These are phyloP conservation scores for Acanthamoeba castellanii DNA, from an alignment of 208 protist species.

Conservation along the genomic window DNA sequence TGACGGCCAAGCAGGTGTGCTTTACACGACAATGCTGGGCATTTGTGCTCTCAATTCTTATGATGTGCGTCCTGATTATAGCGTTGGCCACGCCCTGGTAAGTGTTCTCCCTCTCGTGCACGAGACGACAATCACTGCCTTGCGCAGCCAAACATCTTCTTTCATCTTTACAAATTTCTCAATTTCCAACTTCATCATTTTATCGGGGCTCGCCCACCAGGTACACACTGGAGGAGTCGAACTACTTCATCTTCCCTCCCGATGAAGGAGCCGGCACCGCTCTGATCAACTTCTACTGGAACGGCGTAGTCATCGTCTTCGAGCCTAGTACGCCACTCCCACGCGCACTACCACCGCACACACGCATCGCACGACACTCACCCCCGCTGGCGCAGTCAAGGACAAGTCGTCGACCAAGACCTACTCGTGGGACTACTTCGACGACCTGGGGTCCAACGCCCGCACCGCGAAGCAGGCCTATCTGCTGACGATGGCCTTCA, in stretches of 20 bases:
- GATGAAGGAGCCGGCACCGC: neutral
- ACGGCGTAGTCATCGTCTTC: conserved; percentile 41
- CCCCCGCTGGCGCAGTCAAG: neutral
- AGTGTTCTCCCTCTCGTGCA: neutral
- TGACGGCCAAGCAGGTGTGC: neutral
- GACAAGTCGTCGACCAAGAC: neutral
- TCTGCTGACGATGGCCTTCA: conserved; percentile 53
- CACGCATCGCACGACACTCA: neutral
- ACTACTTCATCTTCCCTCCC: neutral
- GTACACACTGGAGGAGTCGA: conserved; percentile 32
- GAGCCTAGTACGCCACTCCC: neutral
- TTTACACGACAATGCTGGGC: conserved; percentile 48
- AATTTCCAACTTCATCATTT: neutral
- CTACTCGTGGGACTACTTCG: conserved; percentile 60
- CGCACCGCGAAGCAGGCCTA: conserved; percentile 51
- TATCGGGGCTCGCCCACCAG: neutral
- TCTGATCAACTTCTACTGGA: conserved; percentile 74
- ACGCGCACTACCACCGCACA: neutral
- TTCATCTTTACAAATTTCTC: neutral
- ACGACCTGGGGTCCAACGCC: neutral
- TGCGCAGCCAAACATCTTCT: too few species aligned
- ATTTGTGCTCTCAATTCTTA: conserved; percentile 10
- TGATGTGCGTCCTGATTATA: conserved; percentile 23
- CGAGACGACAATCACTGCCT: neutral
- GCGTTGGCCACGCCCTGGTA: conserved; percentile 30